A percentile compares a stretch with the other conserved stretches of the same genome.
Conservation (phyloP, 2,329 filamentous ascomycete species). For the Sporothrix dimorphospora region DNA sequence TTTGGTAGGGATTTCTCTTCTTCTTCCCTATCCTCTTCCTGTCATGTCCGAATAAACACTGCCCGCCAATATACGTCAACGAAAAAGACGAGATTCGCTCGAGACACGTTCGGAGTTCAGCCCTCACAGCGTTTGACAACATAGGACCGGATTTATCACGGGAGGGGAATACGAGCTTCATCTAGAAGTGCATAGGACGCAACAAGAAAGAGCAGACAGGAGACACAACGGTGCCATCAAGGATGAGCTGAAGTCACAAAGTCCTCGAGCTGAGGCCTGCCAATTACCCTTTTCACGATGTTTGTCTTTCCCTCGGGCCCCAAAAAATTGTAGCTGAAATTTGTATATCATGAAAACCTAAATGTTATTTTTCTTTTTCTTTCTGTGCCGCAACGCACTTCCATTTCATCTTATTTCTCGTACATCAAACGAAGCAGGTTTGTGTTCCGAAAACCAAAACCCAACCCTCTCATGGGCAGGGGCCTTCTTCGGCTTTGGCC, state of each 20-base stretch:
- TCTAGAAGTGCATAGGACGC: not conserved
- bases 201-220: not conserved
- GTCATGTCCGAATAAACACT: not conserved
- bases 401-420: not conserved
- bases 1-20: not conserved
- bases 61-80: slow-evolving; percentile 4
- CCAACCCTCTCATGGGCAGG: not conserved
- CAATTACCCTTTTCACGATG: not conserved
- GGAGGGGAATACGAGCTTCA: slow-evolving; percentile 3
- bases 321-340: slow-evolving; percentile 4
- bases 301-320: not conserved
- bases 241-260: not conserved
- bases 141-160: not conserved
- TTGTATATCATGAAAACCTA: slow-evolving; percentile 1
- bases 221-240: slow-evolving; percentile 2
- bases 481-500: slow-evolving; percentile 21
- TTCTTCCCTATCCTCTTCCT: not conserved
- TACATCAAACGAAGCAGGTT: not conserved
- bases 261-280: not conserved
- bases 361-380: not conserved
- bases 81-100: not conserved
- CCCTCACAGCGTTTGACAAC: not conserved
- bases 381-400: not conserved
- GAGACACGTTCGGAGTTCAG: slow-evolving; percentile 11
- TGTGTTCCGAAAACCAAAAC: not conserved